Conservation (phyloP, 2,329 filamentous ascomycete genomes). For the Corniculantispora saksenae region DNA sequence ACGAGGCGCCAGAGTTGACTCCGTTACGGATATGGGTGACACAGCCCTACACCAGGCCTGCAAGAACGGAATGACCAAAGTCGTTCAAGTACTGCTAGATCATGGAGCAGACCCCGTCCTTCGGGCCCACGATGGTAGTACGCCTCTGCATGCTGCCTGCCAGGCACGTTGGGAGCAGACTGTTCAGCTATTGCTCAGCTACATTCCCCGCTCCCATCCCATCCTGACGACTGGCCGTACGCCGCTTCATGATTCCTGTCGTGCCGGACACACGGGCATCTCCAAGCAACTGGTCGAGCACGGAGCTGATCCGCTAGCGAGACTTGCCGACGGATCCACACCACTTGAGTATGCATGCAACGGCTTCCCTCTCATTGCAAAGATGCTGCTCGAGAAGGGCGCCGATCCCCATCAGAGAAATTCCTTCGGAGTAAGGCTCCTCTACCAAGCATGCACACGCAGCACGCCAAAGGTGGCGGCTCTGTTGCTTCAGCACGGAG, state of each 20-base stretch:
- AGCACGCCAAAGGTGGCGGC: background rate
- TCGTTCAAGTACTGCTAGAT: background rate
- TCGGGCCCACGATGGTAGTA: background rate
- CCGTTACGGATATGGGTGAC: background rate
- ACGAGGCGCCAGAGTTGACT: background rate
- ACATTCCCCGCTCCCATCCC: background rate
- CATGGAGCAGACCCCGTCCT: constrained; percentile 2
- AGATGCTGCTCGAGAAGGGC: constrained; percentile 10
- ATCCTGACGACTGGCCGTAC: background rate
- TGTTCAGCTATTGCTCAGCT: background rate
- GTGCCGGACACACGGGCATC: constrained; percentile 2
- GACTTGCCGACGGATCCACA: background rate
- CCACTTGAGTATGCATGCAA: constrained; percentile 11
- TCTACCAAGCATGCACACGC: background rate
- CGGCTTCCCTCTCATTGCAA: background rate
- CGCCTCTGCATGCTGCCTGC: background rate
- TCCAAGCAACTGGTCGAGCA: background rate
- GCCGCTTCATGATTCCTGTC: constrained; percentile 6
- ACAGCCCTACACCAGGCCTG: constrained; percentile 6
- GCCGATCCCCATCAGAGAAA: background rate
- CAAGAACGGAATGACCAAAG: background rate
- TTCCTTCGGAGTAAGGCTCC: background rate
- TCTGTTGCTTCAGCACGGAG: constrained; percentile 1
- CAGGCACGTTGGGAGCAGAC: background rate
- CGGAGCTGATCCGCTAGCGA: constrained; percentile 4